These are phyloP conservation scores for Neonectria punicea DNA, from an alignment of 2,329 filamentous ascomycete species.

Conservation along the genomic window DNA sequence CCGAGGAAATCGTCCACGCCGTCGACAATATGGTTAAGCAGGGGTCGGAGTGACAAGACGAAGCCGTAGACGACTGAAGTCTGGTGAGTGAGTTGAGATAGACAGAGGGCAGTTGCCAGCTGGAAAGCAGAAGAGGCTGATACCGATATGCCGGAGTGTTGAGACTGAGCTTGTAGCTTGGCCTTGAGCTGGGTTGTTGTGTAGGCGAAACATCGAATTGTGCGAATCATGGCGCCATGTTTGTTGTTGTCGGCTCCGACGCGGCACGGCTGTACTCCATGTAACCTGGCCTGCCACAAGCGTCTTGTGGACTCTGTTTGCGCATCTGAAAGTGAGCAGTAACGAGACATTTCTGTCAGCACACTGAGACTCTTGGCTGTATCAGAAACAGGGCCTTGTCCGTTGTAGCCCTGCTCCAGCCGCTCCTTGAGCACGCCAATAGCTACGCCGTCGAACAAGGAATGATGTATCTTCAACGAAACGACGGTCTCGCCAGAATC, in stretches of 20 bases:
- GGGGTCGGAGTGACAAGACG: slow-evolving; percentile 31
- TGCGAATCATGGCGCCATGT: background rate
- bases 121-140: slow-evolving; percentile 31
- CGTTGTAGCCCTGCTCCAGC: slow-evolving; percentile 24
- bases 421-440: slow-evolving; percentile 24
- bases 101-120: slow-evolving; percentile 29
- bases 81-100: slow-evolving; percentile 25
- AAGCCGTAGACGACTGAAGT: slow-evolving; percentile 31
- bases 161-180: background rate
- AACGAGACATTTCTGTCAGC: background rate
- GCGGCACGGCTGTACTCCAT: background rate
- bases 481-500: slow-evolving; percentile 14
- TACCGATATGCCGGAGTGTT: background rate
- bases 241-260: background rate
- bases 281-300: background rate
- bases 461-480: slow-evolving; percentile 36
- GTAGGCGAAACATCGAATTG: background rate
- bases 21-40: slow-evolving; percentile 17
- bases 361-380: background rate
- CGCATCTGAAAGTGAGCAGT: background rate
- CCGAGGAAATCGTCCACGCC: background rate
- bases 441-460: slow-evolving; percentile 36
- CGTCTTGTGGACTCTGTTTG: background rate
- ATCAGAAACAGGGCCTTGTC: background rate
- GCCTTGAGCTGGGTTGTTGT: background rate